These are phyloP conservation scores for Paecilomyces dactylethromorphus DNA, from an alignment of 2,329 filamentous ascomycete species.

Conservation along the genomic window DNA sequence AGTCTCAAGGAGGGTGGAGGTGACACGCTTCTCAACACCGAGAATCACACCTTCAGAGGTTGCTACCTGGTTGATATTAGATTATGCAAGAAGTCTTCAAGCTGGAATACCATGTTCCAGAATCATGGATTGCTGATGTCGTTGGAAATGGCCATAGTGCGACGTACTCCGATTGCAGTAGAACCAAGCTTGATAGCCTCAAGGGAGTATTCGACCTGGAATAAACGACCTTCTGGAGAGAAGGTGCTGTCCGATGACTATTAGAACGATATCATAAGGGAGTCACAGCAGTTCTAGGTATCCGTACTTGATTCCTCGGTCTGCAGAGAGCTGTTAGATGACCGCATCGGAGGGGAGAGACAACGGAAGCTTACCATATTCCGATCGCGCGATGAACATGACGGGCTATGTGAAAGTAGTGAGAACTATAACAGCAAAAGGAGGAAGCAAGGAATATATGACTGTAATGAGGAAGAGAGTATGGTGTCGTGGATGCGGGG, in stretches of 20 bases:
- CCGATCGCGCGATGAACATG: slow-evolving; percentile 99
- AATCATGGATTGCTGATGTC: not conserved
- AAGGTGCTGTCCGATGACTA: slow-evolving; percentile 66
- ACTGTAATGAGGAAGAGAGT: slow-evolving; percentile 10
- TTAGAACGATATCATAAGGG: slow-evolving; percentile 9
- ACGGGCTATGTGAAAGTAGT: slow-evolving; percentile 42
- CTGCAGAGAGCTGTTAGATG: slow-evolving; percentile 47
- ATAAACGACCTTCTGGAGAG: slow-evolving; percentile 97
- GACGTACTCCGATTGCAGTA: slow-evolving; percentile 82
- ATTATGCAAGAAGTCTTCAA: slow-evolving; percentile 4
- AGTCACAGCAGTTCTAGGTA: slow-evolving; percentile 6
- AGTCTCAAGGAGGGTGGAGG: slow-evolving; percentile 92
- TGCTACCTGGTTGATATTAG: slow-evolving; percentile 53
- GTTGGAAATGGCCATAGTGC: not conserved
- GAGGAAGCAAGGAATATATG: slow-evolving; percentile 3
- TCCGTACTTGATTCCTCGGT: slow-evolving; percentile 93
- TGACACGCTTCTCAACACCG: slow-evolving; percentile 98
- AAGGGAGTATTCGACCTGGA: slow-evolving; percentile 99
- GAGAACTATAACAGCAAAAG: not conserved
- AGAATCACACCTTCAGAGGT: slow-evolving; percentile 93
- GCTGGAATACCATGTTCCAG: not conserved
- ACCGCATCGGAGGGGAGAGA: slow-evolving; percentile 17
- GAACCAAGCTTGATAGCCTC: slow-evolving; percentile 99
- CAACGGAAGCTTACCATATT: slow-evolving; percentile 74
- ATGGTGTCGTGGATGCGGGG: not conserved